phyloP scores from a whole-genome alignment of 805 yeast genomes.

The Monosporozyma siamensis region DNA sequence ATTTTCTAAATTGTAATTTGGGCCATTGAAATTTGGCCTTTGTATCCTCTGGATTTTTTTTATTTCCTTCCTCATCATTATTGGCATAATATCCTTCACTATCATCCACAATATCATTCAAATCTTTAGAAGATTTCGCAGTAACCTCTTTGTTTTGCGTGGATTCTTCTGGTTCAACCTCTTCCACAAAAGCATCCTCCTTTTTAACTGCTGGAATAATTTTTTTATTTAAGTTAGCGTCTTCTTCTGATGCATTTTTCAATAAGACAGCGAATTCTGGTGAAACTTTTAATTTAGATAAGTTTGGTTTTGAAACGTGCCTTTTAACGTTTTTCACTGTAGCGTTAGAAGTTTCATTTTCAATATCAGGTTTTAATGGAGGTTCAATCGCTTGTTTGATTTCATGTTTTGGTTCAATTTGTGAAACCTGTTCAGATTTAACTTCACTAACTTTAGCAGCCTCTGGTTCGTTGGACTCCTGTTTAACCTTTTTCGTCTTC shows the following conservation, averaged over 20 bases:
- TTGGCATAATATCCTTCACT: not conserved
- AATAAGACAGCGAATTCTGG: slow-evolving; percentile 31
- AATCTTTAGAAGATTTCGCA: not conserved
- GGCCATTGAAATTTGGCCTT: not conserved
- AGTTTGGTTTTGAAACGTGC: slow-evolving; percentile 19
- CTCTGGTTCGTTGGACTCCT: no score
- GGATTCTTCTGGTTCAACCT: not conserved
- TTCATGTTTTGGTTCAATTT: no score
- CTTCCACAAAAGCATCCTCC: no score
- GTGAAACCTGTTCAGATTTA: slow-evolving; percentile 7
- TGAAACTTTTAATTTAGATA: slow-evolving; percentile 24
- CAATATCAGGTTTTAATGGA: slow-evolving; percentile 3
- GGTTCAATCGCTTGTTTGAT: not conserved
- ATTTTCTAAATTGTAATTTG: not conserved
- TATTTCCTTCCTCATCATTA: not conserved
- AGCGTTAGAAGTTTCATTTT: not conserved
- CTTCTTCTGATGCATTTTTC: not conserved
- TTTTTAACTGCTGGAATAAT: no score
- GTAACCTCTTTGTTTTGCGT: not conserved
- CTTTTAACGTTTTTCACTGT: not conserved
- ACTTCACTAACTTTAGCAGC: no score
- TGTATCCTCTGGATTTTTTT: not conserved
- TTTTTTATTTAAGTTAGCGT: not conserved
- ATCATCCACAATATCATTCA: not conserved
- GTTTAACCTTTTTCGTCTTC: not conserved